Evolutionary conservation across 2,329 filamentous ascomycete species (phyloP).

Genomic region (Davidsoniella eucalypti): DNA sequence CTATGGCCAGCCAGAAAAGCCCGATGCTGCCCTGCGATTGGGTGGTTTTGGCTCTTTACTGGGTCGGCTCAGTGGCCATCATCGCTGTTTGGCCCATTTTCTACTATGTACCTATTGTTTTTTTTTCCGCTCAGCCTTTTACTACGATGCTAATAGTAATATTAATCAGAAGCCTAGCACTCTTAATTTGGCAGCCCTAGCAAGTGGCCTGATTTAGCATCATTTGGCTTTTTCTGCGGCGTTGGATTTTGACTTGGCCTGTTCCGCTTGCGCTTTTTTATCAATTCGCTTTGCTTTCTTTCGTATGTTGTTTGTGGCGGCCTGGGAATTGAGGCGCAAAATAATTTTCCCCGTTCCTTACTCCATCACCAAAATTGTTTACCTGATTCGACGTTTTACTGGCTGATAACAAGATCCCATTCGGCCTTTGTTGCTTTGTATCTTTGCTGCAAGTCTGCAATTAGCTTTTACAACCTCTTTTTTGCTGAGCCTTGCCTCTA

Average conservation of each 20-base stretch:
- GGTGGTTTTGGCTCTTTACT: neutral
- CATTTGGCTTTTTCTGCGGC: too few relatives aligned
- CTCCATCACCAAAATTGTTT: constrained; percentile 18
- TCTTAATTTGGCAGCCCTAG: too few relatives aligned
- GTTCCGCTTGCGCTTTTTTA: neutral
- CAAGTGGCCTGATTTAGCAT: too few relatives aligned
- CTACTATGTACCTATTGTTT: neutral
- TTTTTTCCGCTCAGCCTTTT: too few relatives aligned
- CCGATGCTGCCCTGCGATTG: constrained; percentile 5
- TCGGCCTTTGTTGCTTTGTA: constrained; percentile 20
- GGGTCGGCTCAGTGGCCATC: neutral
- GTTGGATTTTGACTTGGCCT: neutral
- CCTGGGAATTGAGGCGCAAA: constrained; percentile 7
- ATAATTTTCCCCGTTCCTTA: neutral
- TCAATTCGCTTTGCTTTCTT: neutral
- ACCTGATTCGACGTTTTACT: constrained; percentile 26
- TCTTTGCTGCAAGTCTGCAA: constrained; percentile 20
- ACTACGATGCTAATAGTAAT: too few relatives aligned
- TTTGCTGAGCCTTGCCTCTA: neutral
- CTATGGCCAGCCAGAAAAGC: neutral
- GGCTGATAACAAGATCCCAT: constrained; percentile 20
- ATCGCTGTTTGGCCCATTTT: neutral
- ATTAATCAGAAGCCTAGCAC: too few relatives aligned
- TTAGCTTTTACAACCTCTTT: constrained; percentile 14
- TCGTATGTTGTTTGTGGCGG: neutral